Conservation (phyloP, 2,329 filamentous ascomycete species). For the Bertia moriformis region DNA sequence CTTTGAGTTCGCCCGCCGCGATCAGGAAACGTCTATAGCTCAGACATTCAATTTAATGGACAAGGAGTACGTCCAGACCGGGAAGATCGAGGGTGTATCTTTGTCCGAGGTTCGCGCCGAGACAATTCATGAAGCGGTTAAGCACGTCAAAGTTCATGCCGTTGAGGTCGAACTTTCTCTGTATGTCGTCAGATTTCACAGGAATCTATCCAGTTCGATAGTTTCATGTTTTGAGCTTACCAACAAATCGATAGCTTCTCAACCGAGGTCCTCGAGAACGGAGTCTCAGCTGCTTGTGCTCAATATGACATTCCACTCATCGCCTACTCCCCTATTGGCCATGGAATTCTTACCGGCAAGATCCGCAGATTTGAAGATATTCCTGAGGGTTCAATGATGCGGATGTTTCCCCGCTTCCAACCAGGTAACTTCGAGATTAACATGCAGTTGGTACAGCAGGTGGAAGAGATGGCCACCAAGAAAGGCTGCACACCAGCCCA, state of each 20-base stretch:
- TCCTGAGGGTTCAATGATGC: slow-evolving; percentile 26
- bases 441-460: slow-evolving; percentile 39
- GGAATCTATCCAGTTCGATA: no score
- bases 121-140: slow-evolving; percentile 31
- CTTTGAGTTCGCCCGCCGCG: slow-evolving; percentile 43
- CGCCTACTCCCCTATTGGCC: slow-evolving; percentile 59
- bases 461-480: slow-evolving; percentile 40
- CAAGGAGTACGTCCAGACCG: slow-evolving; percentile 32
- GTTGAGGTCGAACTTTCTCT: slow-evolving; percentile 39
- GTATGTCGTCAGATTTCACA: slow-evolving; percentile 9
- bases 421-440: slow-evolving; percentile 49
- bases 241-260: no score
- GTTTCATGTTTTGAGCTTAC: neutral
- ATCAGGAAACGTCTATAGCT: slow-evolving; percentile 28
- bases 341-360: slow-evolving; percentile 39
- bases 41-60: slow-evolving; percentile 25
- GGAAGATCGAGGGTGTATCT: slow-evolving; percentile 33
- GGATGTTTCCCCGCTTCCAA: slow-evolving; percentile 42
- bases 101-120: slow-evolving; percentile 33
- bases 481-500: slow-evolving; percentile 49
- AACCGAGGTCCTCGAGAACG: slow-evolving; percentile 31
- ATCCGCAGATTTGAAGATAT: slow-evolving; percentile 37
- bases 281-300: slow-evolving; percentile 35
- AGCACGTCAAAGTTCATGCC: slow-evolving; percentile 24
- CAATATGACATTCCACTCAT: slow-evolving; percentile 56